These are phyloP conservation scores for Ceratobasidium papillatum DNA, from an alignment of 1,284 basidiomycete genomes.

Conservation along the genomic window DNA sequence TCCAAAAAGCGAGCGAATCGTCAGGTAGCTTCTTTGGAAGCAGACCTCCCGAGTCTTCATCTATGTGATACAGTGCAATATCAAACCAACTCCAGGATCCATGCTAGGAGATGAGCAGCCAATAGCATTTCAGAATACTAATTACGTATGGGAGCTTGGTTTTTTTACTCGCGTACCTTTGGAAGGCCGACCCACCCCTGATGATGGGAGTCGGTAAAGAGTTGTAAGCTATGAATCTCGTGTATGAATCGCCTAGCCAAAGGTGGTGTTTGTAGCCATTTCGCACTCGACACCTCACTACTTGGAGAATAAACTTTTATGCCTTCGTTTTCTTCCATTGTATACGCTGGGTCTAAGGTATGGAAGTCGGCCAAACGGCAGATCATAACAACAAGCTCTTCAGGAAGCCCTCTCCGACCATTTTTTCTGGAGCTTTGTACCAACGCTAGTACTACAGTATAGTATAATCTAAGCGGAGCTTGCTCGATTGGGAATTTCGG, in stretches of 20 bases:
- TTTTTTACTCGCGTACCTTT: background rate
- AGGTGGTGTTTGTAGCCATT: background rate
- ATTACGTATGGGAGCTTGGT: background rate
- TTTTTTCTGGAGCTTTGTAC: background rate
- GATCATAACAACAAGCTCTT: constrained; percentile 20
- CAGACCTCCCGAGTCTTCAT: background rate
- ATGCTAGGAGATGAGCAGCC: background rate
- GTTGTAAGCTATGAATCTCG: constrained; percentile 10
- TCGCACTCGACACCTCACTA: too few species aligned
- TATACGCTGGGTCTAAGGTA: background rate
- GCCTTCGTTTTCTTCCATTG: background rate
- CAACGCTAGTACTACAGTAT: constrained; percentile 6
- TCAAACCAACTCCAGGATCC: constrained; percentile 39
- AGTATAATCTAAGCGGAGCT: constrained; percentile 6
- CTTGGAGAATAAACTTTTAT: too few species aligned
- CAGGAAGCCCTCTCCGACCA: background rate
- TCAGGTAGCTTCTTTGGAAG: background rate
- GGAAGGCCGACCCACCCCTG: constrained; percentile 20
- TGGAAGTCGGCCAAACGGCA: constrained; percentile 10
- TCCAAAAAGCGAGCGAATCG: background rate
- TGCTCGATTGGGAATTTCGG: background rate
- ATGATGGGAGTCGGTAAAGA: constrained; percentile 9
- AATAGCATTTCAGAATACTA: background rate
- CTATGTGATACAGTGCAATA: background rate
- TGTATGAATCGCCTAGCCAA: background rate